Conservation (phyloP, 768 basidiomycete genomes). For the Amyloporia xantha region DNA sequence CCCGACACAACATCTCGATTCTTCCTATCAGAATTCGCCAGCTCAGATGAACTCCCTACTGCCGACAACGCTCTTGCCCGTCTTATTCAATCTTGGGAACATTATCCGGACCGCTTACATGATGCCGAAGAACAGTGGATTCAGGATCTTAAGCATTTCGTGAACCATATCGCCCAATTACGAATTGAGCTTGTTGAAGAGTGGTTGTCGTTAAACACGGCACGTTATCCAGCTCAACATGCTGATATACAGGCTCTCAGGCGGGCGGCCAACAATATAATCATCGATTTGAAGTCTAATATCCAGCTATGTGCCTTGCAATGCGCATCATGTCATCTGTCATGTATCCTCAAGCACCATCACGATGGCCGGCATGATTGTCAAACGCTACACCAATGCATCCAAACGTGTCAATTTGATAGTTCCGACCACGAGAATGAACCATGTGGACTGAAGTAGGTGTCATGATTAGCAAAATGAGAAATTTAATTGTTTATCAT, state of each 20-base stretch:
- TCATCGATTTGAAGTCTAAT: conserved; percentile 39
- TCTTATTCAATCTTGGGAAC: conserved; percentile 26
- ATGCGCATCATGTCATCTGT: conserved; percentile 42
- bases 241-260: conserved; percentile 40
- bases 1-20: conserved; percentile 33
- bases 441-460: conserved; percentile 43
- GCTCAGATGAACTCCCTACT: conserved; percentile 9
- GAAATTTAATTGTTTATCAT: background rate
- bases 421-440: conserved; percentile 28
- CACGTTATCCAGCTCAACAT: conserved; percentile 38
- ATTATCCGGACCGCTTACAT: conserved; percentile 26
- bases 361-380: conserved; percentile 48
- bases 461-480: conserved; percentile 5
- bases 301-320: conserved; percentile 43
- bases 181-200: conserved; percentile 41
- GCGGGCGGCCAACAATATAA: conserved; percentile 34
- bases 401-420: conserved; percentile 36
- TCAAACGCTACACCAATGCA: conserved; percentile 42
- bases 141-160: conserved; percentile 28
- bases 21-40: conserved; percentile 20
- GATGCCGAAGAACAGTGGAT: conserved; percentile 38
- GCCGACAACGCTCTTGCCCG: conserved; percentile 22
- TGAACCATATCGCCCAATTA: conserved; percentile 33
- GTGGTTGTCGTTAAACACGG: conserved; percentile 46
- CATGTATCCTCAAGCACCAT: conserved; percentile 38